A percentile compares a stretch with the other conserved stretches of the same genome.
Evolutionary conservation across 1,284 basidiomycete genomes (phyloP).

Genomic region (Ceratobasidium sp.): DNA sequence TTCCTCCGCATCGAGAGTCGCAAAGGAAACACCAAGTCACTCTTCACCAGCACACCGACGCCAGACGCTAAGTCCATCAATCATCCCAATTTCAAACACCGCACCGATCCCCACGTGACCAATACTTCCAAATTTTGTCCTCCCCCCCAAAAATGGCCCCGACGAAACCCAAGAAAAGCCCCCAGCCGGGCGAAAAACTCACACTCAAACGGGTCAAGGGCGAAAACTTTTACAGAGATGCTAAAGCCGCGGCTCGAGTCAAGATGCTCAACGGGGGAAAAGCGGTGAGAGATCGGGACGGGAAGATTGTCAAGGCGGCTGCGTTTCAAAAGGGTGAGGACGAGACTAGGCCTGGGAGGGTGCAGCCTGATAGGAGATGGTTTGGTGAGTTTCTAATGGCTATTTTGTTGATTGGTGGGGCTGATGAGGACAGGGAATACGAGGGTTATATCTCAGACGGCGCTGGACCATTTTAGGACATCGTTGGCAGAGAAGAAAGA

Average conservation of each 20-base stretch:
- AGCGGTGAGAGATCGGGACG: slow-evolving; percentile 83
- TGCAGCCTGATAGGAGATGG: slow-evolving; percentile 92
- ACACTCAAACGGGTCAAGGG: slow-evolving; percentile 77
- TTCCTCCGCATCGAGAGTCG: neutral
- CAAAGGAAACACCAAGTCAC: no score
- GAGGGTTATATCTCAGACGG: slow-evolving; percentile 94
- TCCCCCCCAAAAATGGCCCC: slow-evolving; percentile 41
- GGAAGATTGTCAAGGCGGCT: slow-evolving; percentile 88
- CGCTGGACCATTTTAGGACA: slow-evolving; percentile 91
- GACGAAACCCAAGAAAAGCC: slow-evolving; percentile 37
- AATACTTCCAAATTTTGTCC: slow-evolving; percentile 32
- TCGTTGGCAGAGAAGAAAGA: slow-evolving; percentile 80
- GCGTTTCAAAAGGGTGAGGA: slow-evolving; percentile 91
- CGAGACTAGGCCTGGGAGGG: slow-evolving; percentile 83
- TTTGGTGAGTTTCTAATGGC: no score
- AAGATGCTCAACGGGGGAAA: slow-evolving; percentile 93
- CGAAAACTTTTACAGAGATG: slow-evolving; percentile 93
- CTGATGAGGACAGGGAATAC: slow-evolving; percentile 76
- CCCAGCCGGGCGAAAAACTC: slow-evolving; percentile 46
- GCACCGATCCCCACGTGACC: slow-evolving; percentile 13
- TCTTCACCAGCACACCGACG: no score
- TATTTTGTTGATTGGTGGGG: neutral
- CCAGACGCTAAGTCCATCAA: no score
- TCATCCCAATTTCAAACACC: neutral
- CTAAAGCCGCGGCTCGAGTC: slow-evolving; percentile 77